Evolutionary conservation across 345 rosid genomes (phyloP), one percentile per base, ranked within the genome.

Genomic region (Salix caprea): DNA sequence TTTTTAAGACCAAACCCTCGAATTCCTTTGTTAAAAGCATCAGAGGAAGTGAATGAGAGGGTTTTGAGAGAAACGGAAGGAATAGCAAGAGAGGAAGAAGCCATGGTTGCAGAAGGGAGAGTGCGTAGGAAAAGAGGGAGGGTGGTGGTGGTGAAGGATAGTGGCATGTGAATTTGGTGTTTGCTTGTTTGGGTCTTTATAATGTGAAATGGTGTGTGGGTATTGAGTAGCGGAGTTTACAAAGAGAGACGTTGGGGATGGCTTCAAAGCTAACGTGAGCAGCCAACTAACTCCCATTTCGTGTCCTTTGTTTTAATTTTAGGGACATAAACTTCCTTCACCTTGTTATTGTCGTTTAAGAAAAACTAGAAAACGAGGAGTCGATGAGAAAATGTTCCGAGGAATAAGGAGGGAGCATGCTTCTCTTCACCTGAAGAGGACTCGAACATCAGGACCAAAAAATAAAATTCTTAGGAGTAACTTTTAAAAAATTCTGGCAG

Each of bases 151-250:
- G 71, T 72, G 82, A 77, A 81, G 79, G 74, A 84, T 76, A 74
- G 81, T 46, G 76, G 81, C 86, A 86, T 83, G 6, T 67, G 42
- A 60, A 34, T 16, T 26, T 26, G 2, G 46, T 16, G 70, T 15
- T 18, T 67, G 44, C 14, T n/a, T 30, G 18, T 66, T 36, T 30
- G 36, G 36, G 28, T 23, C 12, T 24, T 62, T 62, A n/a, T 24
- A 24, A 26, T 65, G 19, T 65, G 44, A 10, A 30, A 30, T 30
- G 34, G 46, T 15, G 46, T 15, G 6, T 16, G 52, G 11, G 37
- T 52, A 12, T 30, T 30, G 71, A 42, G 50, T 71, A 64, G 88
- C 88, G 90, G 90, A 86, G 88, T 71, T 79, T 80, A 83, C 84
- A 71, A 81, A 60, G 90, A 68, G 28, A 58, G 82, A 69, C 76